Conservation (phyloP, 805 yeast species). For the Schwanniomyces pseudopolymorphus region DNA sequence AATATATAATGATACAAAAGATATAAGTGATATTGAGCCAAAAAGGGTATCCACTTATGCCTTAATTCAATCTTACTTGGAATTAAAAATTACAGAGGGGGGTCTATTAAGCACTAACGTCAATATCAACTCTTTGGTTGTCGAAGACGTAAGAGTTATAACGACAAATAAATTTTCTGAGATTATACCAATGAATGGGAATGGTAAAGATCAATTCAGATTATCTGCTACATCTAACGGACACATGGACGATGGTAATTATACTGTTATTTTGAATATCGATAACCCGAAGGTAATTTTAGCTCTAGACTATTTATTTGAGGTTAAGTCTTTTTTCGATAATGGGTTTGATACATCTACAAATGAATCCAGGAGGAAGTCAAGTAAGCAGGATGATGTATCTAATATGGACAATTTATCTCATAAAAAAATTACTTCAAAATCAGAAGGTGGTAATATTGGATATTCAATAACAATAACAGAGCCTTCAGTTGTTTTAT, state of each 20-base stretch:
- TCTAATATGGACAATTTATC: slow-evolving; percentile 3
- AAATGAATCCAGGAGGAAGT: slow-evolving; percentile 9
- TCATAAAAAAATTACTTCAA: background rate
- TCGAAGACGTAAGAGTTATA: slow-evolving; percentile 66
- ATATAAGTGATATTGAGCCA: slow-evolving; percentile 30
- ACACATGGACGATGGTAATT: slow-evolving; percentile 33
- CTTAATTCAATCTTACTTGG: slow-evolving; percentile 55
- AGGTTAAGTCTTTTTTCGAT: slow-evolving; percentile 64
- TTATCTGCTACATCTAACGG: slow-evolving; percentile 51
- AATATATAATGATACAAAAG: slow-evolving; percentile 52
- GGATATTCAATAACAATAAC: slow-evolving; percentile 68
- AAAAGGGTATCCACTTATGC: slow-evolving; percentile 40
- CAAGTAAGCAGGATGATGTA: slow-evolving; percentile 10
- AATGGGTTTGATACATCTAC: slow-evolving; percentile 37
- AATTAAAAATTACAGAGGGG: slow-evolving; percentile 50
- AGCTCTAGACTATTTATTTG: slow-evolving; percentile 83
- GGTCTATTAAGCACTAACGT: slow-evolving; percentile 60
- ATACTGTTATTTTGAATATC: slow-evolving; percentile 57
- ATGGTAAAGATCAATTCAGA: slow-evolving; percentile 69
- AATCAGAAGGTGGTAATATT: slow-evolving; percentile 17
- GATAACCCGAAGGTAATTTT: slow-evolving; percentile 80
- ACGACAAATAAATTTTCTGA: slow-evolving; percentile 73
- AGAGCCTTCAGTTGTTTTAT: slow-evolving; percentile 71
- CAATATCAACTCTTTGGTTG: slow-evolving; percentile 68
- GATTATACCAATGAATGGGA: slow-evolving; percentile 68